Evolutionary conservation across 352 stramenopile genomes (phyloP), one percentile per base, ranked within the genome.

Genomic region (Globisporangium spiculum): DNA sequence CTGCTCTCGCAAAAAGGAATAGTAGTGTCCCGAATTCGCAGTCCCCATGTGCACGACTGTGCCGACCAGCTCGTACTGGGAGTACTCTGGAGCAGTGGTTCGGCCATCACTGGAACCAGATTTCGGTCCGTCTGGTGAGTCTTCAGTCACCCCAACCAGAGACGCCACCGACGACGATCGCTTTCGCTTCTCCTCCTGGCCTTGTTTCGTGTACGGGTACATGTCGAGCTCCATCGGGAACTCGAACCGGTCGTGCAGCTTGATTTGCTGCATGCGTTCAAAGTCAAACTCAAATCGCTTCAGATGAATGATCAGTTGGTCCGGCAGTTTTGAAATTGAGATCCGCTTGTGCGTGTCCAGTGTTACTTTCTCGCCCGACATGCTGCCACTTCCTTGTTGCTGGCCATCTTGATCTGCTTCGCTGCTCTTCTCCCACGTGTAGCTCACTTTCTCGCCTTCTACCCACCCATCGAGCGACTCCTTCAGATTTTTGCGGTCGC

Each of bases 281-380:
- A 97, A 97, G 73, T 98, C 92, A 69, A 98, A 98, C 66, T 98
- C 93, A 55, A 98, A 98, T 0, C 95, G 86, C 77, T 98, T 98
- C 12, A 98, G 67, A 65, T 98, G 96, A 61, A 98, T 93, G 41
- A 98, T 93, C 30, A 98, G 74, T 60, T 96, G 86, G 26, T 89
- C 78, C 6, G 94, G 94, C 20, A 98, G 78, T 61, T 92, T 90
- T 1, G 86, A 82, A 67, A 97, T 97, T 0, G 84, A 97, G 57
- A 96, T 94, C 30, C 90, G 79, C 69, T 98, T 98, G 71, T 93
- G 81, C 0, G 93, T 98, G 50, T 94, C 88, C 14, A 97, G 63
- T 24, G 90, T 96, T 67, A 96, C 83, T 52, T 95, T 95, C 64
- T 89, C 82, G 48, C 53, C 67, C 18, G 62, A 38, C 22, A 69